Conservation (phyloP, 345 rosid genomes). For the Brassica rapa region DNA sequence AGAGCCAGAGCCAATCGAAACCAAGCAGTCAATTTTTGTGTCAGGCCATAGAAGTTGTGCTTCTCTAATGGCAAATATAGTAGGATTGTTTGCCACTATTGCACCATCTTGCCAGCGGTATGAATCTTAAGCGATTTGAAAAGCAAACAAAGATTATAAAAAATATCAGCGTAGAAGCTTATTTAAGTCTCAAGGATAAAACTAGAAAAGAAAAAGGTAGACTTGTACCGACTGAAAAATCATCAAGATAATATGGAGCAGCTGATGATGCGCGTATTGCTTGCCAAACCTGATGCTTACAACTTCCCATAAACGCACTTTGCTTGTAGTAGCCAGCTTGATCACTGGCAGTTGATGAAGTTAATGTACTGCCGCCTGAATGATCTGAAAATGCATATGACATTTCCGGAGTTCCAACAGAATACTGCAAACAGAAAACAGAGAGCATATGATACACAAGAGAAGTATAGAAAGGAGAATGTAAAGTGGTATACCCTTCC, state of each 20-base stretch:
- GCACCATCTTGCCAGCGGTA: conserved; percentile 99
- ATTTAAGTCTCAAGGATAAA: conserved; percentile 3
- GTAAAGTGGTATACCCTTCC: not conserved
- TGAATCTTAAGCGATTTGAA: conserved; percentile 50
- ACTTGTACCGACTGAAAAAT: conserved; percentile 79
- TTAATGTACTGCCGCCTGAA: conserved; percentile 62
- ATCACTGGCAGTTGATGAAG: conserved; percentile 68
- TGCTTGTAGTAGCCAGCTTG: conserved; percentile 82
- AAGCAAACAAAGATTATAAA: conserved; percentile 18
- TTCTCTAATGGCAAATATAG: conserved; percentile 89
- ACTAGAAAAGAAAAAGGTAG: conserved; percentile 15
- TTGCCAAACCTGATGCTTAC: conserved; percentile 94
- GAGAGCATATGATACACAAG: conserved; percentile 1
- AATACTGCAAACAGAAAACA: conserved; percentile 59
- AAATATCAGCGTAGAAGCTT: conserved; percentile 1
- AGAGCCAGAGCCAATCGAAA: conserved; percentile 95
- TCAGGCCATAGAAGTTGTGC: conserved; percentile 99
- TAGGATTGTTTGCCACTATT: conserved; percentile 96
- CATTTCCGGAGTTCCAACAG: conserved; percentile 91
- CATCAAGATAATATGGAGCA: conserved; percentile 99
- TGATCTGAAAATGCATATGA: conserved; percentile 73
- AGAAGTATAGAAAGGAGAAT: not conserved
- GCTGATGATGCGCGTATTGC: conserved; percentile 99
- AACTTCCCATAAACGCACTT: conserved; percentile 95
- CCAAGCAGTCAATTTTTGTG: conserved; percentile 88